Base-by-base conservation (phyloP, 1,139 yeast species). In the Lizanozyma gosingica region DNA sequence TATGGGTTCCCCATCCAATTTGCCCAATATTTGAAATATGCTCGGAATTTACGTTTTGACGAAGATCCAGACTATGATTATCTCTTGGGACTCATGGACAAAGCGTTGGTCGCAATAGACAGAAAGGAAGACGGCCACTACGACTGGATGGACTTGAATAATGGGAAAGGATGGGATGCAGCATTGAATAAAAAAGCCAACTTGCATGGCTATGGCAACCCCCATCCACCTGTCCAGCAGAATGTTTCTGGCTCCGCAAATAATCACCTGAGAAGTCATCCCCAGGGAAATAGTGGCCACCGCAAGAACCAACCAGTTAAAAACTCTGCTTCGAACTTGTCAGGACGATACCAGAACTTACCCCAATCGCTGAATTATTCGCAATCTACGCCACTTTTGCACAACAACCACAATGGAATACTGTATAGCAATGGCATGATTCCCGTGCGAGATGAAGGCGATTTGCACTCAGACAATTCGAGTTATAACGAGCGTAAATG, bases 31-130 rank as follows among this genome's bases (percentile, higher is more conserved):
- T 73, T 90, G 63, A 82, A 79, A 45, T 78, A 83, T 50, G 96
- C 88, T 38, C 77, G 97, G 56, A 75, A 79, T 45, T 73, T 90
- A 48, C 84, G 84, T 40, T 90, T 90, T 59, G 97, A 90, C 55
- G 95, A 88, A 49, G 87, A 86, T 46, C 97, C 97, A n/a, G 92
- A 86, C 55, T 90, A 90, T 61, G 88, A 83, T 57, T 86, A 85
- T 56, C 76, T 86, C 54, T 74, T 94, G 45, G 76, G 76, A 60
- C 68, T 90, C 46, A 80, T 90, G 67, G 74, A 84, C 45, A 79
- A 83, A 38, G 84, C 85, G 3, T 70, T 90, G 52, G 77, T 75
- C 48, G 79, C 79, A 45, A 70, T 79, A 50, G 88, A 88, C 33
- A 84, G 82, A 55, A 63, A 67, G 40, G 85, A 84, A 53, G 96